These are phyloP conservation scores for Chlorella sp. DNA, from an alignment of 139 green algal species.

Conservation along the genomic window DNA sequence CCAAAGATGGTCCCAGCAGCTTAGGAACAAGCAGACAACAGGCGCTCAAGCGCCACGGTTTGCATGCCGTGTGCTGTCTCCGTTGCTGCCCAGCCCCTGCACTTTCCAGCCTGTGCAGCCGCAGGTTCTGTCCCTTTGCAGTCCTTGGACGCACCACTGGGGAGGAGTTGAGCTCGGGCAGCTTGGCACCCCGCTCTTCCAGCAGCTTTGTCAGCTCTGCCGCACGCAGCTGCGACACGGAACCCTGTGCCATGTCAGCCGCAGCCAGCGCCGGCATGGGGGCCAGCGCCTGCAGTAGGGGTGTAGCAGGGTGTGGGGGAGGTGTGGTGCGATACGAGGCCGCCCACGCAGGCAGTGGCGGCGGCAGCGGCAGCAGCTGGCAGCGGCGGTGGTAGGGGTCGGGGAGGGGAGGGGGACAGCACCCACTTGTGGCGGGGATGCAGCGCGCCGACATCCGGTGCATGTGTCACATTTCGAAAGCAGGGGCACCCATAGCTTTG, in stretches of 20 bases:
- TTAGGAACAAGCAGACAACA: too few relatives aligned
- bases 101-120: not conserved
- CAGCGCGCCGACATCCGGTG: not conserved
- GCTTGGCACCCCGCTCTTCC: conserved; percentile 28
- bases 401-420: not conserved
- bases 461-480: conserved; percentile 11
- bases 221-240: not conserved
- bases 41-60: not conserved
- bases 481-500: not conserved
- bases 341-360: not conserved
- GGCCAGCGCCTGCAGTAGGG: conserved; percentile 11
- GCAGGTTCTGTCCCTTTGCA: not conserved
- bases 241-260: not conserved
- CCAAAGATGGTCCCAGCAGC: too few relatives aligned
- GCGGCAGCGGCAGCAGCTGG: not conserved
- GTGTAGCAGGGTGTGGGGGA: not conserved
- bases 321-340: not conserved
- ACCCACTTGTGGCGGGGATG: not conserved
- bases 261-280: conserved; percentile 21
- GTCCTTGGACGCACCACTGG: conserved; percentile 9
- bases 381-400: not conserved
- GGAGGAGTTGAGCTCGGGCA: conserved; percentile 39
- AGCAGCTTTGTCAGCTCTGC: conserved; percentile 48
- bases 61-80: not conserved
- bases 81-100: not conserved